Evolutionary conservation across 192 early-diverging fungal genomes (phyloP), one percentile per base, ranked within the genome.

Genomic region (Podila minutissima): DNA sequence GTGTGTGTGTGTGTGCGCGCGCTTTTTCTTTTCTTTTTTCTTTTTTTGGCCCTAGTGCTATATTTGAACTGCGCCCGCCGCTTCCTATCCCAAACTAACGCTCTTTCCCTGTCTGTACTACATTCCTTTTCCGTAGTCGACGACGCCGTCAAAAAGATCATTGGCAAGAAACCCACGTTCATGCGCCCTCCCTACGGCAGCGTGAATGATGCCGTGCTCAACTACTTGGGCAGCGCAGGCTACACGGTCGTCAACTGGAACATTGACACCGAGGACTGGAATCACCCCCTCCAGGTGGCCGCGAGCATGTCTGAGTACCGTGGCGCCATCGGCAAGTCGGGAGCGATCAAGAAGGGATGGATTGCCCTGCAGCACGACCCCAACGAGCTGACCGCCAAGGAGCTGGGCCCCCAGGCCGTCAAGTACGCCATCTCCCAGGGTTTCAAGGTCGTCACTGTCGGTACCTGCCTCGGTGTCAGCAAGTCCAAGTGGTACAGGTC

Each of bases 151-250:
- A 62, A 72, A 24, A 69, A 75, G 9, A 74, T 85, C 31, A 84
- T 86, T 65, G 88, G 88, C 28, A 73, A 86, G 4, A 67, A 61
- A 6, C 89, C 90, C 28, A 72, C 55, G 0, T 93, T 84, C 66
- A 88, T 90, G 83, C 82, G 87, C 24, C 90, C 90, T 46, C 90
- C 90, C 20, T 87, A 75, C 38, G 90, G 90, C 64, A 66, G 26
- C 33, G 71, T 60, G 11, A 76, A 83, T 26, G 22, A 49, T n/a
- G 33, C 17, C 19, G 72, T 72, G 26, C 64, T 82, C 20, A 74
- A 73, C 2, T 59, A 61, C 24, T 51, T 89, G 37, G 74, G 76
- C 13, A 50, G 57, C 0, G 65, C 72, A 19, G 84, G 83, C 28
- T 89, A 89, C 79, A 81, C 77, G 69, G 69, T 83, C 13, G 41